A percentile compares a stretch with the other conserved stretches of the same genome.
phyloP scores from a whole-genome alignment of 768 basidiomycete genomes.

The Porpolomopsis calyptriformis region DNA sequence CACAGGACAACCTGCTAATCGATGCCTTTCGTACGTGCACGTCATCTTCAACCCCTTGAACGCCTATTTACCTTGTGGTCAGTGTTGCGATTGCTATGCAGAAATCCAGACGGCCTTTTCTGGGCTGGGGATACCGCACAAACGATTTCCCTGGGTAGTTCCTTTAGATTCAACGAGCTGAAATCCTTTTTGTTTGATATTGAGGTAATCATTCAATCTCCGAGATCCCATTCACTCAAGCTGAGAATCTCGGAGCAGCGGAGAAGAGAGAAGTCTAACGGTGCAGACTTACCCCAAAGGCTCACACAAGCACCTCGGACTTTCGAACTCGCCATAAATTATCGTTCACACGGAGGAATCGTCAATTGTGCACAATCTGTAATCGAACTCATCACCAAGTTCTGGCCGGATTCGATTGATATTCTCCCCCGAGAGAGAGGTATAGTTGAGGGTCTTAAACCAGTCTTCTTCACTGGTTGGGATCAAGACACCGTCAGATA shows the following conservation, averaged over 20 bases:
- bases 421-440: slow-evolving; percentile 44
- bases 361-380: slow-evolving; percentile 60
- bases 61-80: neutral
- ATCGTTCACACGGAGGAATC: slow-evolving; percentile 64
- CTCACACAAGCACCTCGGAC: slow-evolving; percentile 15
- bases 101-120: slow-evolving; percentile 58
- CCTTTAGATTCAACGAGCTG: slow-evolving; percentile 62
- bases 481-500: slow-evolving; percentile 34
- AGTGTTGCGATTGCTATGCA: slow-evolving; percentile 57
- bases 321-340: slow-evolving; percentile 56
- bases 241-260: too few relatives aligned
- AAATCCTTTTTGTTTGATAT: slow-evolving; percentile 55
- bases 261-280: too few relatives aligned
- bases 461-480: slow-evolving; percentile 46
- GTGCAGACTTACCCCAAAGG: too few relatives aligned
- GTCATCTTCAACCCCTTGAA: neutral
- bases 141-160: slow-evolving; percentile 62
- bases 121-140: slow-evolving; percentile 80
- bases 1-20: slow-evolving; percentile 60
- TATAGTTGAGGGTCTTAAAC: slow-evolving; percentile 41
- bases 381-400: slow-evolving; percentile 45
- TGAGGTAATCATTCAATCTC: too few relatives aligned
- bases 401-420: slow-evolving; percentile 62
- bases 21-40: slow-evolving; percentile 42
- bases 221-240: too few relatives aligned